A percentile compares a stretch with the other conserved stretches of the same genome.
These are phyloP conservation scores for Trametes punicea DNA, from an alignment of 768 basidiomycete genomes.

Conservation along the genomic window DNA sequence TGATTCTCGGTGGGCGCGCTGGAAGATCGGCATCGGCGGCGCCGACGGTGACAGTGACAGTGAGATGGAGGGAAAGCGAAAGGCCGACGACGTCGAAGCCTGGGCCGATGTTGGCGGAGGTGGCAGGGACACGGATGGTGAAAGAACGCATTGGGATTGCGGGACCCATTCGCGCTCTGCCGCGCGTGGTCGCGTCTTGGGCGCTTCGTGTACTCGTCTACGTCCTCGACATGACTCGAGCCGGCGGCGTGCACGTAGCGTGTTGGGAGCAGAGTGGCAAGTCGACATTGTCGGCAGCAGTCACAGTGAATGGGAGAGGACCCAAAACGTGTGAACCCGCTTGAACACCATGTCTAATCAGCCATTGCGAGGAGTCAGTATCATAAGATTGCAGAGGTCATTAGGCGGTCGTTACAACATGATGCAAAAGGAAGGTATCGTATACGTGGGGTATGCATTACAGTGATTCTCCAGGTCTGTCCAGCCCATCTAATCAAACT, in stretches of 20 bases:
- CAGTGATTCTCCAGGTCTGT: constrained; percentile 1
- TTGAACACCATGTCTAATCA: too few species aligned
- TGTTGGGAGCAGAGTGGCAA: too few species aligned
- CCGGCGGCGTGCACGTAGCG: too few species aligned
- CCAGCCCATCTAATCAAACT: not conserved
- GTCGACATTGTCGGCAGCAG: not conserved
- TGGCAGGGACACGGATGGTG: constrained; percentile 88
- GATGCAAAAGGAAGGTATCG: constrained; percentile 4
- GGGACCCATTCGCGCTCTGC: not conserved
- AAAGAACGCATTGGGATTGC: constrained; percentile 36
- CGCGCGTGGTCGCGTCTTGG: not conserved
- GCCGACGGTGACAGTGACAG: constrained; percentile 58
- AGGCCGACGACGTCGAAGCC: constrained; percentile 99
- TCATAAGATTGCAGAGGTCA: constrained; percentile 16
- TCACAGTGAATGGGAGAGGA: too few species aligned
- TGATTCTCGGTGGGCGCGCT: constrained; percentile 57
- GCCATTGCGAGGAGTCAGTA: too few species aligned
- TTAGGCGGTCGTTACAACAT: constrained; percentile 13
- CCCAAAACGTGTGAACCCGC: too few species aligned
- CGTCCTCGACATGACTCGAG: constrained; percentile 6
- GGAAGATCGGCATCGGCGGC: constrained; percentile 31
- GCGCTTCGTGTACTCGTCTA: not conserved
- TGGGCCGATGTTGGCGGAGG: constrained; percentile 97
- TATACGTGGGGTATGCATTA: constrained; percentile 20
- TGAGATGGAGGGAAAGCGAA: constrained; percentile 83